Conservation (phyloP, 345 rosid genomes). For the Gossypium rotundifolium region DNA sequence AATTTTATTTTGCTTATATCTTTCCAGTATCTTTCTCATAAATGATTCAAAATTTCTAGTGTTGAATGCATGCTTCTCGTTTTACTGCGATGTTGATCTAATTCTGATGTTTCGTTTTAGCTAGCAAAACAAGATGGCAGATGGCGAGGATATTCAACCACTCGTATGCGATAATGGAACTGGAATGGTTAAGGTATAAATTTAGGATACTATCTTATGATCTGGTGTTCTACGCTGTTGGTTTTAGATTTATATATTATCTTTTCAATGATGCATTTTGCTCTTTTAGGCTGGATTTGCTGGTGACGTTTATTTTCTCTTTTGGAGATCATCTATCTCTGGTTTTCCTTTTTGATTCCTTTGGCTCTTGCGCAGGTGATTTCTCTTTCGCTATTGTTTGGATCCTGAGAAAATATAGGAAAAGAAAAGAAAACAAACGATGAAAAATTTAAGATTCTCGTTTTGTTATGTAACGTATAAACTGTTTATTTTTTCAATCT, state of each 20-base stretch:
- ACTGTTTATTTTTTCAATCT: neutral
- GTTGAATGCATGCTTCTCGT: conserved; percentile 3
- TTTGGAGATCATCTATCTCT: neutral
- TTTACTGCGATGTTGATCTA: conserved; percentile 16
- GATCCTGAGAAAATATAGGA: neutral
- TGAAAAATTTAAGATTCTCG: neutral
- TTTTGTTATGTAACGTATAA: neutral
- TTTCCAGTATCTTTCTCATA: neutral
- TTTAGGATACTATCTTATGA: neutral
- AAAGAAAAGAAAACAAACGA: neutral
- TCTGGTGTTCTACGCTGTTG: neutral
- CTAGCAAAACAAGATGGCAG: conserved; percentile 40
- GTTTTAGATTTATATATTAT: neutral
- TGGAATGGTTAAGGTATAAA: conserved; percentile 58
- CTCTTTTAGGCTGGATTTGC: conserved; percentile 53
- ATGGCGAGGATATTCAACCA: conserved; percentile 64
- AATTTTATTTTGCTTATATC: neutral
- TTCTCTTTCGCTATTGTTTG: neutral
- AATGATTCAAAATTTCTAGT: neutral
- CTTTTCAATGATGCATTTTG: neutral
- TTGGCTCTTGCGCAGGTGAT: neutral
- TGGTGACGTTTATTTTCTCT: conserved; percentile 28
- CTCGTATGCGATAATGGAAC: conserved; percentile 63
- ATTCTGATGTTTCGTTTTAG: conserved; percentile 17
- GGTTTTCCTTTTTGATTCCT: neutral